Base-by-base conservation (phyloP, 257 asterid species). In the Petunia axillaris region DNA sequence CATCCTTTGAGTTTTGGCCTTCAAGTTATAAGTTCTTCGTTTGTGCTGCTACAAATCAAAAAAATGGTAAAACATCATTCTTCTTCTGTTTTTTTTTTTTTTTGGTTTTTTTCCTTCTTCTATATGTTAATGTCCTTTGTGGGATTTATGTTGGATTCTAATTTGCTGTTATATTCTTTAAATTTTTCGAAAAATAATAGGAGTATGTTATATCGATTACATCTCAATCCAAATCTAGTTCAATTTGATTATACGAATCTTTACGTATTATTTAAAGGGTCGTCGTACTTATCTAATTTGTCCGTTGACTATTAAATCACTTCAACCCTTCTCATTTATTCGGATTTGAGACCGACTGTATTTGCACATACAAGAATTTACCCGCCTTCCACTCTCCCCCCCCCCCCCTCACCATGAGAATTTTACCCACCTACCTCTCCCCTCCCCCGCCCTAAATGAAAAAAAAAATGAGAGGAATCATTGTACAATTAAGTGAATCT, bases 41-140 rank as follows among this genome's bases (percentile, higher is more conserved):
- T 25, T 25, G 25, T 25, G 25, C 25, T 25, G 25, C 25, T 25
- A 25, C 25, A 25, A 25, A 25, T 25, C 25, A 25, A 52, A 70
- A 48, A 73, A 73, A 73, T 73, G 78, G 78, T 73, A 67, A 73
- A 73, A 73, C 46, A 15, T 25, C 14, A 13, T 10, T 6, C 35
- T 73, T 73, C 62, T 71, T 41, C 0, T 25, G 25, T 48, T 3
- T 14, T 55, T 55, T 0, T 35, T 71, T 55, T 46, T 2, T 10
- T 2, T 52, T 4, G 8, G 4, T 10, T 52, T 1, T 1, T 10
- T 52, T 10, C 11, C 57, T 52, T 15, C 57, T 52, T 52, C 5
- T 10, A 4, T 52, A 52, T 52, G 15, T 10, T 52, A 15, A 52
- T 52, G 15, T 52, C 15, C 57, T 52, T 15, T 52, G 9, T 52